phyloP scores from a whole-genome alignment of 192 early-diverging fungal genomes.

The Coemansia sp. region DNA sequence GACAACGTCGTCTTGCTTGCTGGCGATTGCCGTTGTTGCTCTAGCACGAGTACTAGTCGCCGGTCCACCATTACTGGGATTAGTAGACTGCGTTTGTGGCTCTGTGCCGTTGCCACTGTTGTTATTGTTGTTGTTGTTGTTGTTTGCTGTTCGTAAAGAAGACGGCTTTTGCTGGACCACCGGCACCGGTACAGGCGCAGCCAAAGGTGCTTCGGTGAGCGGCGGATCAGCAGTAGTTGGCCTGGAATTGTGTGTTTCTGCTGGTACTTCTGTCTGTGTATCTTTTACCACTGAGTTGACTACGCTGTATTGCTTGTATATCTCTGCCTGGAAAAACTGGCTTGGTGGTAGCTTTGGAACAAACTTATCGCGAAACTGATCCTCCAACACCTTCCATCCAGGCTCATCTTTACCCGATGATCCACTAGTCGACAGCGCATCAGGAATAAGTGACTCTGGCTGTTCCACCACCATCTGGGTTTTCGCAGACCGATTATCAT shows the following conservation, averaged over 20 bases:
- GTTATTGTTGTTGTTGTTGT: not conserved
- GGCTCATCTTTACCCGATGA: slow-evolving; percentile 4
- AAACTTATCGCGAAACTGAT: slow-evolving; percentile 20
- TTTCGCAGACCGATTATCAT: not conserved
- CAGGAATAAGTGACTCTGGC: no score
- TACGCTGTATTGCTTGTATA: slow-evolving; percentile 41
- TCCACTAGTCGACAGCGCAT: not conserved
- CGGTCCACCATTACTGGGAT: not conserved
- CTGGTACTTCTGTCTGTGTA: not conserved
- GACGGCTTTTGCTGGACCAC: slow-evolving; percentile 38
- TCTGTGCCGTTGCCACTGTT: not conserved
- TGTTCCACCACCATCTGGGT: not conserved
- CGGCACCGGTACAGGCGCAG: not conserved
- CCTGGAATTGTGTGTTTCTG: not conserved
- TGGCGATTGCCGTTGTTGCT: not conserved
- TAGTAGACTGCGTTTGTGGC: not conserved
- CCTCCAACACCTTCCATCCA: slow-evolving; percentile 8
- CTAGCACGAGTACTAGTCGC: not conserved
- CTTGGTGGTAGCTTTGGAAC: slow-evolving; percentile 18
- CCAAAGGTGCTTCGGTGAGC: not conserved
- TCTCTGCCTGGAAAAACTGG: slow-evolving; percentile 31
- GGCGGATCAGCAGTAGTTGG: not conserved
- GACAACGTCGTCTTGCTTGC: slow-evolving; percentile 30
- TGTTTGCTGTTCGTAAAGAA: slow-evolving; percentile 19
- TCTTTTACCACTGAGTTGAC: not conserved